These are phyloP conservation scores for Clonostachys sp. DNA, from an alignment of 2,329 filamentous ascomycete species.

Conservation along the genomic window DNA sequence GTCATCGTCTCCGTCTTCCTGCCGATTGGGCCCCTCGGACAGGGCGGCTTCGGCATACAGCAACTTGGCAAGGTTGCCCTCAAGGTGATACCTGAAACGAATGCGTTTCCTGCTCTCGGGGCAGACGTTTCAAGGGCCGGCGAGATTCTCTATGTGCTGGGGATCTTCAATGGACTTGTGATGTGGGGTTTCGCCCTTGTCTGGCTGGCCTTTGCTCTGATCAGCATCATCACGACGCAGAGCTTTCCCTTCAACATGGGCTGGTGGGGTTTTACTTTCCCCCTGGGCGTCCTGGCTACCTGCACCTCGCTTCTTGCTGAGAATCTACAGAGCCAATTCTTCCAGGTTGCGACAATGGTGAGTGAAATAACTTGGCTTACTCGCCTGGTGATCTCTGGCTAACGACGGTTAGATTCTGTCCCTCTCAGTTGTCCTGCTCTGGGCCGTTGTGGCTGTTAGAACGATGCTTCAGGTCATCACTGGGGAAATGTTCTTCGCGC, in stretches of 20 bases:
- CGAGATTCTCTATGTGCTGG: conserved; percentile 53
- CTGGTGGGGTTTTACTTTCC: conserved; percentile 44
- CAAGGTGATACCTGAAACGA: conserved; percentile 27
- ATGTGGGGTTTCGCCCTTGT: conserved; percentile 40
- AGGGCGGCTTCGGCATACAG: conserved; percentile 57
- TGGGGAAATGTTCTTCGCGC: conserved; percentile 38
- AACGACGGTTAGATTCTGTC: conserved; percentile 27
- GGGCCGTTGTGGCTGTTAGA: conserved; percentile 31
- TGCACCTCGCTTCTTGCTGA: conserved; percentile 31
- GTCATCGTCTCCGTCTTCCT: conserved; percentile 65
- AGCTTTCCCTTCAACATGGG: conserved; percentile 39
- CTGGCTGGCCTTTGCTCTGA: conserved; percentile 36
- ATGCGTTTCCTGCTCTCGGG: conserved; percentile 34
- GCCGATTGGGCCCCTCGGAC: conserved; percentile 61
- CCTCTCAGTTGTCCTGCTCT: conserved; percentile 31
- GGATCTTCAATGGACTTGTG: conserved; percentile 37
- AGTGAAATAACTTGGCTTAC: background rate
- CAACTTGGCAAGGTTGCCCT: conserved; percentile 44
- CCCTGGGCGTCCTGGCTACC: conserved; percentile 36
- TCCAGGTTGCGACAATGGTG: conserved; percentile 32
- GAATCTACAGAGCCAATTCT: conserved; percentile 36
- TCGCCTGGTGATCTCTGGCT: background rate
- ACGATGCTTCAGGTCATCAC: conserved; percentile 29
- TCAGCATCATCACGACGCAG: conserved; percentile 31
- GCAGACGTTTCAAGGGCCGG: conserved; percentile 23